A percentile compares a stretch with the other conserved stretches of the same genome.
Evolutionary conservation across 2,329 filamentous ascomycete species (phyloP).

Genomic region (Penicillium verrucosum): DNA sequence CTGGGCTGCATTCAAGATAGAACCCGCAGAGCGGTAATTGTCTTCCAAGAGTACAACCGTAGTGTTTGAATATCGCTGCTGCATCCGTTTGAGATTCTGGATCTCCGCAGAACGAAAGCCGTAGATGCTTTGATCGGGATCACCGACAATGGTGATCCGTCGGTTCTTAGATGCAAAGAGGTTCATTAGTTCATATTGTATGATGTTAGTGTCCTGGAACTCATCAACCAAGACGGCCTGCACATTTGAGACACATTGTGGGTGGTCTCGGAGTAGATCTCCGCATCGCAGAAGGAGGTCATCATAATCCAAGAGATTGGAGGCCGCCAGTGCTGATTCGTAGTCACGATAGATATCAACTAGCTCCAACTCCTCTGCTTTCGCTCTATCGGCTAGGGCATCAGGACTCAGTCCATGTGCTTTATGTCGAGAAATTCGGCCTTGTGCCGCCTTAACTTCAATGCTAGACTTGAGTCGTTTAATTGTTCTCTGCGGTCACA

Average conservation of each 20-base stretch:
- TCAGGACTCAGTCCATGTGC: constrained; percentile 52
- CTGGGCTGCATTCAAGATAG: constrained; percentile 75
- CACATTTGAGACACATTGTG: constrained; percentile 81
- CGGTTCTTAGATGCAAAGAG: constrained; percentile 70
- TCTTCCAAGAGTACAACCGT: constrained; percentile 83
- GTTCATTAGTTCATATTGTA: constrained; percentile 93
- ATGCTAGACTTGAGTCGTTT: constrained; percentile 67
- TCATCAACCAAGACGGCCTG: constrained; percentile 92
- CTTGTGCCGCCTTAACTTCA: constrained; percentile 67
- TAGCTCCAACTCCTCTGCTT: constrained; percentile 61
- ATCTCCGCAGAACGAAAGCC: constrained; percentile 92
- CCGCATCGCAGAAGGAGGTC: constrained; percentile 83
- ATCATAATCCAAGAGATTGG: constrained; percentile 90
- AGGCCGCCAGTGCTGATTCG: constrained; percentile 67
- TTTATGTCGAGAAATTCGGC: constrained; percentile 68
- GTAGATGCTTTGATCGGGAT: constrained; percentile 97
- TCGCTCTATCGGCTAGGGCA: constrained; percentile 38
- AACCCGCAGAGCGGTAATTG: constrained; percentile 88
- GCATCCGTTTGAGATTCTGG: constrained; percentile 77
- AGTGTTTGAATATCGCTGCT: constrained; percentile 71
- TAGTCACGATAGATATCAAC: constrained; percentile 70
- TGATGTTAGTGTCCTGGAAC: constrained; percentile 93
- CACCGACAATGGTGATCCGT: constrained; percentile 90
- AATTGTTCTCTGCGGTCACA: constrained; percentile 59
- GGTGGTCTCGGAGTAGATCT: constrained; percentile 69